A percentile compares a stretch with the other conserved stretches of the same genome.
phyloP scores from a whole-genome alignment of 805 yeast genomes.

The Nakazawaea anatomiae region DNA sequence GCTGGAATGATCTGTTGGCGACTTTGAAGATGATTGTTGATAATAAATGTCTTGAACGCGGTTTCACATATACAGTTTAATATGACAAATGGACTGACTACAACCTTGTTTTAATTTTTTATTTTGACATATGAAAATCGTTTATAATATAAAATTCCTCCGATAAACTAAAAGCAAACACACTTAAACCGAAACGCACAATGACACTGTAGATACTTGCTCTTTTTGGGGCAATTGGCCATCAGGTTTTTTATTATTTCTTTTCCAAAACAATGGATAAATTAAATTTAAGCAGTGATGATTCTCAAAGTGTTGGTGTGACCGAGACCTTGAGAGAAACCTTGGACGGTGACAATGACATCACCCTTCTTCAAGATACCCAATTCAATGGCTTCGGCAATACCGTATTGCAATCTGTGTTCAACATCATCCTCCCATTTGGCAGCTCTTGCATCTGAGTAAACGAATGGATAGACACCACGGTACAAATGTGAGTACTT shows the following conservation, averaged over 20 bases:
- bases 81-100: too few species aligned
- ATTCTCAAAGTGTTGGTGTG: slow-evolving; percentile 98
- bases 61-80: too few species aligned
- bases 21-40: background rate
- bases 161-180: too few species aligned
- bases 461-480: slow-evolving; percentile 97
- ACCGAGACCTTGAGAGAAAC: slow-evolving; percentile 98
- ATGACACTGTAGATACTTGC: too few species aligned
- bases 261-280: too few species aligned
- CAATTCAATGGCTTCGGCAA: slow-evolving; percentile 78
- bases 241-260: too few species aligned
- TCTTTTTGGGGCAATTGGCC: too few species aligned
- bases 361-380: slow-evolving; percentile 87
- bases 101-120: too few species aligned
- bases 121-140: too few species aligned
- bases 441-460: slow-evolving; percentile 55
- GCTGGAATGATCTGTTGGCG: background rate
- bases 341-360: slow-evolving; percentile 90
- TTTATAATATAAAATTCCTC: too few species aligned
- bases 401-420: slow-evolving; percentile 89
- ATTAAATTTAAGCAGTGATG: slow-evolving; percentile 52
- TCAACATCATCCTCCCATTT: slow-evolving; percentile 98
- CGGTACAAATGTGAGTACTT: slow-evolving; percentile 95
- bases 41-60: background rate
- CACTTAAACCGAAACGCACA: too few species aligned